Conservation (phyloP, 306 rosid genomes). For the Carpinus viminea region DNA sequence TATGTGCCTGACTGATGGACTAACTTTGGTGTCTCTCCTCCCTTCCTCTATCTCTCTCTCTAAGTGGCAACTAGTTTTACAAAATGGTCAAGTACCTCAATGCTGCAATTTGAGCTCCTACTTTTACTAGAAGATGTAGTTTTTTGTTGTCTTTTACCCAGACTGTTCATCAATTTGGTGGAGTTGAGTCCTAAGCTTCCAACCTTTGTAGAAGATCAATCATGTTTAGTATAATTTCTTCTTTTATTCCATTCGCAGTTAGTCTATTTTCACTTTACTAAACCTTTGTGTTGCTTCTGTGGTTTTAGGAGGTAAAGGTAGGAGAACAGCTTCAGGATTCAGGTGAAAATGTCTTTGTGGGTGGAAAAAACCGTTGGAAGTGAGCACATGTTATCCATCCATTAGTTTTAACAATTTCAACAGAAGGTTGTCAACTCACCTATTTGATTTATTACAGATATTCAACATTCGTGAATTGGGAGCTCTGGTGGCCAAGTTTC, state of each 20-base stretch:
- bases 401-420: slow-evolving; percentile 14
- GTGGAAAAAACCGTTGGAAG: slow-evolving; percentile 98
- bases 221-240: background rate
- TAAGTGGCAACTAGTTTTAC: background rate
- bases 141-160: background rate
- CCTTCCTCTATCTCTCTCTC: background rate
- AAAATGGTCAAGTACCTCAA: background rate
- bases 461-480: slow-evolving; percentile 93
- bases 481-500: slow-evolving; percentile 98
- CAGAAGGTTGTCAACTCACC: slow-evolving; percentile 17
- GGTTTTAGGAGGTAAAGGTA: slow-evolving; percentile 78
- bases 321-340: slow-evolving; percentile 86
- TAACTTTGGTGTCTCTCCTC: background rate
- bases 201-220: background rate
- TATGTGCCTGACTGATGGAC: background rate
- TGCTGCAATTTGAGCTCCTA: background rate
- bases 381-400: slow-evolving; percentile 38
- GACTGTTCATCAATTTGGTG: too few species aligned
- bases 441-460: slow-evolving; percentile 54
- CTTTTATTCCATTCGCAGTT: background rate
- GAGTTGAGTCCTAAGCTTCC: background rate
- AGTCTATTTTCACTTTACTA: slow-evolving; percentile 9
- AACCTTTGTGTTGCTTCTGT: slow-evolving; percentile 12
- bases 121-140: background rate
- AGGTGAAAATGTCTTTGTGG: slow-evolving; percentile 91